Base-by-base conservation (phyloP, 1,139 yeast species). In the Debaryomyces fabryi region DNA sequence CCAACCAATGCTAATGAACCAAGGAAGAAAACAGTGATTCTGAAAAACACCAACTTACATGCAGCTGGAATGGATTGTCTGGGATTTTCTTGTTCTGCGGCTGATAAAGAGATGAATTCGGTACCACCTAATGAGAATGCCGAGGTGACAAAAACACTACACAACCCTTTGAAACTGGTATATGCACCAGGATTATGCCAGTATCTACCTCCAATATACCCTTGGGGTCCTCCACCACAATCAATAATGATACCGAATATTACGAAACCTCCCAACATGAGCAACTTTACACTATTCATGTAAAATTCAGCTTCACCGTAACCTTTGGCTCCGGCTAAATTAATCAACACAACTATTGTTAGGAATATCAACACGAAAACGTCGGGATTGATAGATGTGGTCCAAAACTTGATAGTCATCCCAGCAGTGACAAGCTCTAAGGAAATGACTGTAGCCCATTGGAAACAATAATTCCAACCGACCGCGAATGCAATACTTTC, bases 231-330 rank as follows among this genome's bases (percentile, higher is more conserved):
- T 42, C 74, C 79, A 49, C 79, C 79, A 50, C 68, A 63, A 48
- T 71, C 69, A 42, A 72, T 62, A 27, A 72, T 65, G 33, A 74
- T 69, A 37, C 76, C 76, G 63, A 68, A 69, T 42, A 74, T 64
- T 46, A 74, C 64, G 49, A 72, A 74, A 0, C 78, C 79, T 18
- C 64, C 58, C 42, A 74, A 62, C 62, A 71, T 70, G 40, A 69
- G 33, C 43, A 74, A 65, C 58, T 74, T 74, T 55, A 68, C 55
- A 33, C 65, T 49, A 51, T 74, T 73, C 60, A 74, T 65, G 27
- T 69, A 49, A 45, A 73, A 73, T 57, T 74, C 79, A 23, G 76
- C 77, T 57, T 73, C 77, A 44, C 78, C 79, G 51, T 73, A 74
- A 24, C 77, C 78, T 49, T 62, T 66, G 23, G 76, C 76, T 40